phyloP scores from a whole-genome alignment of 1,284 basidiomycete species.

The Trichosporon ovoides region DNA sequence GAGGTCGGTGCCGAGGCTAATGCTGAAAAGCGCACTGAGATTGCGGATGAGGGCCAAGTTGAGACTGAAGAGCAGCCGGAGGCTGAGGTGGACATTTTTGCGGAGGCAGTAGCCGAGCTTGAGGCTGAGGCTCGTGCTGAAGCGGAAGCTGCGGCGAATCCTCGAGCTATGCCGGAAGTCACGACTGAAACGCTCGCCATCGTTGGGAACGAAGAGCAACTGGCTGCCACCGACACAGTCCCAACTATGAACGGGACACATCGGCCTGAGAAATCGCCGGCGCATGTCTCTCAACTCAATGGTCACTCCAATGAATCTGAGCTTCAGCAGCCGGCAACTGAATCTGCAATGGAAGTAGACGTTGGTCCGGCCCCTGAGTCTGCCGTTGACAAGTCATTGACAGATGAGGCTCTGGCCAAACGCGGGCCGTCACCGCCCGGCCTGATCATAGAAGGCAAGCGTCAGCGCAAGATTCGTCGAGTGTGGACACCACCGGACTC shows the following conservation, averaged over 20 bases:
- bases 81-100: background rate
- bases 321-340: background rate
- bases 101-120: background rate
- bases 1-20: background rate
- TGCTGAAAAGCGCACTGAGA: background rate
- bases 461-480: conserved; percentile 32
- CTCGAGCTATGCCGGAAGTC: background rate
- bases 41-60: background rate
- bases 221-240: too few species aligned
- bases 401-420: conserved; percentile 29
- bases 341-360: background rate
- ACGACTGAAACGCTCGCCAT: background rate
- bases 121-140: too few species aligned
- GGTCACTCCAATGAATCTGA: background rate
- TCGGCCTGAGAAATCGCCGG: background rate
- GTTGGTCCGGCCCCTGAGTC: background rate
- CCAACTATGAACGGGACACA: too few species aligned
- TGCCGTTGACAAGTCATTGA: conserved; percentile 31
- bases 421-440: conserved; percentile 17
- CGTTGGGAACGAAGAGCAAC: too few species aligned
- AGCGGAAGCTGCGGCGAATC: too few species aligned
- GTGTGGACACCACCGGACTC: conserved; percentile 39
- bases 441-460: conserved; percentile 34
- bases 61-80: background rate
- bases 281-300: background rate